These are phyloP conservation scores for Calvatia gigantea DNA, from an alignment of 768 basidiomycete genomes.

Conservation along the genomic window DNA sequence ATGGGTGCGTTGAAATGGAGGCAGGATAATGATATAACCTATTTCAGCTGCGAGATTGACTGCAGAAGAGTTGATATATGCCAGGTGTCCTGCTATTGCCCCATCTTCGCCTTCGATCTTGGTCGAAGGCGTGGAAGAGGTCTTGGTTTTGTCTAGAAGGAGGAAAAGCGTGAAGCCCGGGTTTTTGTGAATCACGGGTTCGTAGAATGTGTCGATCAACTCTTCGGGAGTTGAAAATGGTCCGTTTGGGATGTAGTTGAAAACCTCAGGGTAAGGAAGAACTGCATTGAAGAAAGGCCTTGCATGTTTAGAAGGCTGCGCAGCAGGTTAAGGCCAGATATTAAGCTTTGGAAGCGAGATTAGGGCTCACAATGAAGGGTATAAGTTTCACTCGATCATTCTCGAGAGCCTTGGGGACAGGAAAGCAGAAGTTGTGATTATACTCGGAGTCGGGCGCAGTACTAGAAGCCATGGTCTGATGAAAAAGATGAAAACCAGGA, in stretches of 20 bases:
- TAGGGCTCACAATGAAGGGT: conserved; percentile 43
- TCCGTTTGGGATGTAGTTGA: conserved; percentile 46
- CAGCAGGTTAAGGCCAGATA: not conserved
- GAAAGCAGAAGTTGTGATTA: conserved; percentile 50
- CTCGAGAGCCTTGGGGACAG: conserved; percentile 39
- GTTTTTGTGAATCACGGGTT: conserved; percentile 31
- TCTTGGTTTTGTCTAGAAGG: conserved; percentile 47
- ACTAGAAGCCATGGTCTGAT: not conserved
- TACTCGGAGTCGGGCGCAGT: conserved; percentile 13
- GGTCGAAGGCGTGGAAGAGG: conserved; percentile 10
- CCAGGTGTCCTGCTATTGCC: conserved; percentile 50
- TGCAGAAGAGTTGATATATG: conserved; percentile 41
- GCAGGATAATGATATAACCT: conserved; percentile 50
- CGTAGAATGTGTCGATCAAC: conserved; percentile 32
- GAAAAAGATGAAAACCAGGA: not conserved
- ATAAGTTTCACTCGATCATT: conserved; percentile 44
- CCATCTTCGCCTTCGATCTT: conserved; percentile 15
- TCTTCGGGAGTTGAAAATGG: conserved; percentile 37
- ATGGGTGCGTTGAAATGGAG: conserved; percentile 61
- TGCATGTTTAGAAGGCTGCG: conserved; percentile 43
- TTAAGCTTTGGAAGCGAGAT: not conserved
- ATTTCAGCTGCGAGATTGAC: conserved; percentile 48
- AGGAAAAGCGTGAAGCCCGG: conserved; percentile 41
- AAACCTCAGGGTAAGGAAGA: conserved; percentile 35
- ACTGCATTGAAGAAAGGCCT: conserved; percentile 33